A percentile compares a stretch with the other conserved stretches of the same genome.
Evolutionary conservation across 2,329 filamentous ascomycete species (phyloP).

Genomic region (Pezizomycotina sp.): DNA sequence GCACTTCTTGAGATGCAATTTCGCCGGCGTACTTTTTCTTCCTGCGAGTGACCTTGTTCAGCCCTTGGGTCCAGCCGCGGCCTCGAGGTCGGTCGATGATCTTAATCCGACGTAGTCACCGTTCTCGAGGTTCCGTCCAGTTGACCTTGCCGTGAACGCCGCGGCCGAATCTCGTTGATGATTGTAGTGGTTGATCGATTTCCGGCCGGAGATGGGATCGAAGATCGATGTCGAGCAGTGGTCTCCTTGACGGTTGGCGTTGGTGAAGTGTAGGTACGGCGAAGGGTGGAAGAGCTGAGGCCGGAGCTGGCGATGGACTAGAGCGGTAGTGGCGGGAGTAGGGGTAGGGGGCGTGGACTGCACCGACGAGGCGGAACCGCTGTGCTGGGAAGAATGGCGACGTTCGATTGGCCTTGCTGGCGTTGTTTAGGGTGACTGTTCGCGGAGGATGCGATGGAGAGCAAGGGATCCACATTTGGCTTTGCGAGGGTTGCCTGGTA

Average conservation of each 20-base stretch:
- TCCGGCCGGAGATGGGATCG: constrained; percentile 75
- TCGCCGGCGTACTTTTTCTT: constrained; percentile 71
- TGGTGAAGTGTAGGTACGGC: constrained; percentile 24
- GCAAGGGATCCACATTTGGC: constrained; percentile 19
- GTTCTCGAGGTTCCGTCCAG: constrained; percentile 59
- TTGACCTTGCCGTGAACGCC: constrained; percentile 98
- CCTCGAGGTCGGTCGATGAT: constrained; percentile 88
- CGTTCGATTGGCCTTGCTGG: constrained; percentile 16
- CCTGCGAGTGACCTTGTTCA: constrained; percentile 33
- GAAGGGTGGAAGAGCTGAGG: constrained; percentile 14
- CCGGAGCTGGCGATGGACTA: constrained; percentile 13
- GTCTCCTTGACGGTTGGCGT: constrained; percentile 25
- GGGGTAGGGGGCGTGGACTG: constrained; percentile 3
- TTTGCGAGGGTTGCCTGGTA: constrained; percentile 15
- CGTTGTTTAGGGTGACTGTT: constrained; percentile 13
- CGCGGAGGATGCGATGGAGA: constrained; percentile 16
- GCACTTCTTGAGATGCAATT: constrained; percentile 99
- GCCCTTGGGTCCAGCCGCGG: constrained; percentile 61
- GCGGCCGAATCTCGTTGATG: constrained; percentile 83
- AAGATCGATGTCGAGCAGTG: constrained; percentile 49
- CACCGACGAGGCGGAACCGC: constrained; percentile 10
- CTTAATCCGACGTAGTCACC: constrained; percentile 80
- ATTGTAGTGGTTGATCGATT: constrained; percentile 97
- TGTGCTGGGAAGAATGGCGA: constrained; percentile 13
- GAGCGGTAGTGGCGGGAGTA: constrained; percentile 16